A percentile compares a stretch with the other conserved stretches of the same genome.
phyloP scores from a whole-genome alignment of 2,329 filamentous ascomycete species.

The Aspergillus spinulosporus region DNA sequence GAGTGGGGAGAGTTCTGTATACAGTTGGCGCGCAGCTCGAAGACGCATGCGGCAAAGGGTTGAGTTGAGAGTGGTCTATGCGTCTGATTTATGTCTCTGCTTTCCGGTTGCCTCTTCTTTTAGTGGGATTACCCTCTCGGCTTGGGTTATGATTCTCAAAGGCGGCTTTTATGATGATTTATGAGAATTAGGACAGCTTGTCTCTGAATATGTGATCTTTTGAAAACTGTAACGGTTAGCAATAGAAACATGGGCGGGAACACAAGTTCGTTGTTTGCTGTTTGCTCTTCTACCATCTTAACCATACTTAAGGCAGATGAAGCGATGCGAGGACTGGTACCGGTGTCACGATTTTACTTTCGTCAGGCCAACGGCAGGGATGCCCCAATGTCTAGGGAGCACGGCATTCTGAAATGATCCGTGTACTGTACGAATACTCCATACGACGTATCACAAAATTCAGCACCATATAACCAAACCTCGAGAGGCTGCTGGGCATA shows the following conservation, averaged over 20 bases:
- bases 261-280: neutral
- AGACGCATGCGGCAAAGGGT: constrained; percentile 16
- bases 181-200: neutral
- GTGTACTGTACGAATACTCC: neutral
- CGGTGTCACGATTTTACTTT: neutral
- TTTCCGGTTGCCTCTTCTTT: no score
- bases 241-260: neutral
- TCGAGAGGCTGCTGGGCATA: neutral
- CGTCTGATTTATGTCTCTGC: neutral
- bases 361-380: neutral
- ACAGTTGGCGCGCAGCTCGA: constrained; percentile 54
- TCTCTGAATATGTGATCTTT: neutral
- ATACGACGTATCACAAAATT: neutral
- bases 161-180: neutral
- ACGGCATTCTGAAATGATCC: constrained; percentile 6
- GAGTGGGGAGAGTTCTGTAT: constrained; percentile 77
- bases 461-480: neutral
- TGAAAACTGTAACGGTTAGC: no score
- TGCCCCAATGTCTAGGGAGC: neutral
- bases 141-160: neutral
- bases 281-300: neutral
- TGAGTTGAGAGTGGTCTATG: neutral
- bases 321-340: neutral
- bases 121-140: neutral
- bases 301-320: neutral